phyloP scores from a whole-genome alignment of 805 yeast species.

The Starmera amethionina region DNA sequence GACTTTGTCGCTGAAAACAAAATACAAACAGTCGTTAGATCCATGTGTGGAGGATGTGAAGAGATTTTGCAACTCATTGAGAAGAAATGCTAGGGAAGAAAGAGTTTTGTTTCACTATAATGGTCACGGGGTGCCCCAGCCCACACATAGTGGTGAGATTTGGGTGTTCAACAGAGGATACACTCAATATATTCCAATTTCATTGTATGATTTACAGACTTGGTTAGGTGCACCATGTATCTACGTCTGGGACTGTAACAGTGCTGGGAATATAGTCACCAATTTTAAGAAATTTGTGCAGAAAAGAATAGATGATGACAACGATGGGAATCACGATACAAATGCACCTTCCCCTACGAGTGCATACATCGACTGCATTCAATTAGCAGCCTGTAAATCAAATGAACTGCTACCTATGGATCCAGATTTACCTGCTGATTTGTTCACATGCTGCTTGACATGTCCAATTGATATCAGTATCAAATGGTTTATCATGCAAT shows the following conservation, averaged over 20 bases:
- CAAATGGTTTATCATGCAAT: slow-evolving; percentile 83
- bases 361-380: slow-evolving; percentile 76
- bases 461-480: slow-evolving; percentile 93
- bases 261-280: slow-evolving; percentile 86
- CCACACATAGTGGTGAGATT: slow-evolving; percentile 91
- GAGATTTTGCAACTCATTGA: slow-evolving; percentile 76
- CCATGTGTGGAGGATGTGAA: slow-evolving; percentile 95
- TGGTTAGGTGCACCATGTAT: slow-evolving; percentile 98
- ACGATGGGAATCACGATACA: slow-evolving; percentile 38
- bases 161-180: slow-evolving; percentile 98
- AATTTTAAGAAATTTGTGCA: slow-evolving; percentile 87
- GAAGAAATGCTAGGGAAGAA: slow-evolving; percentile 90
- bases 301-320: slow-evolving; percentile 80
- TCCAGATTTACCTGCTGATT: slow-evolving; percentile 91
- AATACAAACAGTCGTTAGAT: slow-evolving; percentile 85
- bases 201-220: slow-evolving; percentile 87
- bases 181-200: slow-evolving; percentile 95
- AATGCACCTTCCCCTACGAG: slow-evolving; percentile 33
- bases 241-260: slow-evolving; percentile 88
- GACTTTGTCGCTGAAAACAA: slow-evolving; percentile 73
- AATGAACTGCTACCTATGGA: slow-evolving; percentile 85
- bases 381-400: slow-evolving; percentile 84
- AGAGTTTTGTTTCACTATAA: slow-evolving; percentile 89
- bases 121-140: slow-evolving; percentile 98
- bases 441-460: slow-evolving; percentile 91